These are phyloP conservation scores for Adansonia madagascariensis DNA, from an alignment of 441 rosid species.

Conservation along the genomic window DNA sequence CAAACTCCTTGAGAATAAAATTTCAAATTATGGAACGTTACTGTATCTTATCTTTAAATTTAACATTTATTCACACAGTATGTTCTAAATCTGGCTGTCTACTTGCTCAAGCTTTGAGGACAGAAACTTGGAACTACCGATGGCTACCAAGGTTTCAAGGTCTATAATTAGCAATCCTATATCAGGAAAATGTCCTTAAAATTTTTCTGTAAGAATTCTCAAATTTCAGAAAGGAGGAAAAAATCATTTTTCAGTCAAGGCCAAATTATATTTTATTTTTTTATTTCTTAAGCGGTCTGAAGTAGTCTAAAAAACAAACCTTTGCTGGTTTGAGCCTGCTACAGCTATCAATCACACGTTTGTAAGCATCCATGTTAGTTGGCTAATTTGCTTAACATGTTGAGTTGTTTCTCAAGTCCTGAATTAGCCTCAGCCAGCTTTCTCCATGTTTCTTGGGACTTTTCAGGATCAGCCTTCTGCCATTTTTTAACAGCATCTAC, in stretches of 20 bases:
- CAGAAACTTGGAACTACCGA: background rate
- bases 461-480: conserved; percentile 83
- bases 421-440: conserved; percentile 76
- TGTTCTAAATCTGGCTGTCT: background rate
- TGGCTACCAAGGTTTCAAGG: background rate
- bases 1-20: background rate
- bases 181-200: background rate
- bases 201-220: background rate
- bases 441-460: conserved; percentile 75
- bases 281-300: background rate
- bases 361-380: conserved; percentile 73
- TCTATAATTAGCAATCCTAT: conserved; percentile 2
- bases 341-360: conserved; percentile 60
- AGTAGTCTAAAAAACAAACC: conserved; percentile 47
- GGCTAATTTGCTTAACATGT: conserved; percentile 67
- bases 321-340: conserved; percentile 66
- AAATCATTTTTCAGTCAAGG: background rate
- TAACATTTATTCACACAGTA: background rate
- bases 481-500: conserved; percentile 96
- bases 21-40: background rate
- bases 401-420: conserved; percentile 71
- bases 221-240: too few species aligned
- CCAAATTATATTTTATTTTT: conserved; percentile 14
- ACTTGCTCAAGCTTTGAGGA: conserved; percentile 3
- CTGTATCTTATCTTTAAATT: background rate